Conservation (phyloP, 2,329 filamentous ascomycete genomes). For the Diaporthe sp. region DNA sequence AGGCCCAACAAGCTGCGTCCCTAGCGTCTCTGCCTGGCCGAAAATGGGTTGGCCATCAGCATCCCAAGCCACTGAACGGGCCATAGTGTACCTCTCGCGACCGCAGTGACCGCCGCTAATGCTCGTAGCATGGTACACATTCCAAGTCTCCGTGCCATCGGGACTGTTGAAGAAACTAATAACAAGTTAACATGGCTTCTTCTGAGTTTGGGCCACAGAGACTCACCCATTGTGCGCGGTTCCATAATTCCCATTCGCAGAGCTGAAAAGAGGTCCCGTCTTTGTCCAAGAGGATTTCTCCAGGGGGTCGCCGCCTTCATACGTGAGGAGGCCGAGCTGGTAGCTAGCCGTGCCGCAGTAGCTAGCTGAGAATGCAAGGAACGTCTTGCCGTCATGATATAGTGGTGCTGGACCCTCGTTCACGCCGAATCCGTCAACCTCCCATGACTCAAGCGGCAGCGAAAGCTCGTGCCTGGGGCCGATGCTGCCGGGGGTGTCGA, state of each 20-base stretch:
- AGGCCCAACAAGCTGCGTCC: slow-evolving; percentile 3
- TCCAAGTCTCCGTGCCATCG: slow-evolving; percentile 28
- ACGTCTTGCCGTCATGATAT: slow-evolving; percentile 38
- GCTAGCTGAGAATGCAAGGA: slow-evolving; percentile 39
- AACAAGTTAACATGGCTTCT: background rate
- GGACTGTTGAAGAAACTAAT: slow-evolving; percentile 37
- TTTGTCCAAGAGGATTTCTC: slow-evolving; percentile 38
- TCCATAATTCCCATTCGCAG: slow-evolving; percentile 40
- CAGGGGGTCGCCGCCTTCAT: slow-evolving; percentile 35
- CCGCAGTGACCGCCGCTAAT: slow-evolving; percentile 4
- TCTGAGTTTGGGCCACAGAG: rapidly evolving
- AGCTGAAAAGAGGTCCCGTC: slow-evolving; percentile 35
- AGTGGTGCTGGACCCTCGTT: slow-evolving; percentile 32
- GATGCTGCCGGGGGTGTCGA: slow-evolving; percentile 36
- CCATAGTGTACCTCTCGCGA: slow-evolving; percentile 8
- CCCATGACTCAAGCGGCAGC: slow-evolving; percentile 38
- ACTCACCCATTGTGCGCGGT: slow-evolving; percentile 37
- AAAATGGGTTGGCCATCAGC: slow-evolving; percentile 4
- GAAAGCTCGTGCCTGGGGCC: slow-evolving; percentile 39
- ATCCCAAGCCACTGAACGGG: background rate
- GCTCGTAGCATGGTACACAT: slow-evolving; percentile 6
- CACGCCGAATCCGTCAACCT: slow-evolving; percentile 11
- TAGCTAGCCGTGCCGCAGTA: slow-evolving; percentile 40
- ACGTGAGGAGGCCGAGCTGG: slow-evolving; percentile 38
- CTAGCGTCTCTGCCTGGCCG: background rate